Evolutionary conservation across 192 early-diverging fungal genomes (phyloP).

Genomic region (Coemansia sp.): DNA sequence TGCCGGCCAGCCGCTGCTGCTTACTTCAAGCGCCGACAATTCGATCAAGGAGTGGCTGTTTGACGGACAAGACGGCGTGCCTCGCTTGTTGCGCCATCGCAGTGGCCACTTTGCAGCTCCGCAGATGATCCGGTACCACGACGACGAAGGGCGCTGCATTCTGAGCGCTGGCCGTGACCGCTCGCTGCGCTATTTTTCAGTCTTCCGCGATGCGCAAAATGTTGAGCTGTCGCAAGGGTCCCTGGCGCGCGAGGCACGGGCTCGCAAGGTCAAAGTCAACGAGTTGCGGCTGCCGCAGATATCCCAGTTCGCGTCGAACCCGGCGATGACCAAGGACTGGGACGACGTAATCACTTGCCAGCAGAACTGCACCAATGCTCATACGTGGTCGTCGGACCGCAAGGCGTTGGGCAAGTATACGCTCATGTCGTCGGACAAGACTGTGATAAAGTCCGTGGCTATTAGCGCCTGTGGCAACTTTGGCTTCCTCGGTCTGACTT

Average conservation of each 20-base stretch:
- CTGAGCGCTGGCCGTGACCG: slow-evolving; percentile 84
- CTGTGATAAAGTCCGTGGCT: slow-evolving; percentile 62
- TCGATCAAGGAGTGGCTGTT: slow-evolving; percentile 97
- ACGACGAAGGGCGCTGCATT: slow-evolving; percentile 69
- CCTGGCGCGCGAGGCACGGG: slow-evolving; percentile 58
- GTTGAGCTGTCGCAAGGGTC: slow-evolving; percentile 82
- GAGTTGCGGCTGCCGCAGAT: slow-evolving; percentile 77
- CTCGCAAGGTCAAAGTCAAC: slow-evolving; percentile 60
- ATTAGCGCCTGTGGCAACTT: slow-evolving; percentile 93
- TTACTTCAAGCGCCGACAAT: slow-evolving; percentile 90
- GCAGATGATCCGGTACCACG: slow-evolving; percentile 77
- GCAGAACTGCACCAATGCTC: slow-evolving; percentile 68
- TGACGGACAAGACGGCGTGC: slow-evolving; percentile 78
- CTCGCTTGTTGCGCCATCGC: slow-evolving; percentile 80
- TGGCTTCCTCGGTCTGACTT: slow-evolving; percentile 80
- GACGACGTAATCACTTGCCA: slow-evolving; percentile 92
- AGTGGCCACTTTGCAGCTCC: slow-evolving; percentile 89
- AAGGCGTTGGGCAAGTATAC: slow-evolving; percentile 74
- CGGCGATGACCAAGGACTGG: slow-evolving; percentile 78
- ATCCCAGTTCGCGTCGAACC: slow-evolving; percentile 70
- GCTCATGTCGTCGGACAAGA: slow-evolving; percentile 65
- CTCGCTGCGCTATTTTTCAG: slow-evolving; percentile 79
- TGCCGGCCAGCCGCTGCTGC: slow-evolving; percentile 79
- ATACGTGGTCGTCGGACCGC: slow-evolving; percentile 83
- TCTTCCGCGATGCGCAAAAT: slow-evolving; percentile 82